Evolutionary conservation across 768 basidiomycete species (phyloP), one percentile per base, ranked within the genome.

Genomic region (Pisolithus marmoratus): DNA sequence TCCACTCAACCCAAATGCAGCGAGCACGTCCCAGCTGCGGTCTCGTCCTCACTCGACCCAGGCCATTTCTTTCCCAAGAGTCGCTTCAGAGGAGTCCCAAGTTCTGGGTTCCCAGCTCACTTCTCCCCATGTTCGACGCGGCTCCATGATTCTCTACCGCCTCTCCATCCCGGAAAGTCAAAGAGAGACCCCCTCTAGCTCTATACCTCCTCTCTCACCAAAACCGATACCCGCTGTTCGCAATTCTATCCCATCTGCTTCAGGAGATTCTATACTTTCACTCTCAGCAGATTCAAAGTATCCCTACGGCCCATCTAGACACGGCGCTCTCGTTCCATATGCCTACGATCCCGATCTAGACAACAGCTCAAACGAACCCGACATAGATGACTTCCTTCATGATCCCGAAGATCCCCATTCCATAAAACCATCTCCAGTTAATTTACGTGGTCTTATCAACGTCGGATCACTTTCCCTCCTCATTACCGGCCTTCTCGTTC

Each of bases 371-470:
- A 74, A 75, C n/a, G 77, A 73, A 0, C 70, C 72, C 1, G 86
- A 88, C 62, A 84, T 85, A 15, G 91, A 93, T 60, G 92, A 94
- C 61, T 63, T 79, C 20, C 65, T 94, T 34, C 88, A 94, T 61
- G 83, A 87, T 53, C 82, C 76, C 3, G 71, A 72, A 12, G 63
- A 65, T 11, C 61, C 73, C 26, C 66, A 58, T 15, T 49, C 62
- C 8, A 53, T 62, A 45, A 56, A 66, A 43, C 46, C 53, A n/a
- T 59, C 54, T 38, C 58, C 50, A 20, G 64, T 69, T 49, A 67
- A 61, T 53, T 58, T 63, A 48, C 79, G 83, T 31, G 83, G 85
- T 3, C 48, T 90, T 4, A 54, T 79, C 54, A 96, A 96, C 70
- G 65, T 95, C 47, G 70, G 78, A 26, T 79, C 89, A 46, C 74